These are phyloP conservation scores for Fistulifera solaris DNA, from an alignment of 108 stramenopile species.

Conservation along the genomic window DNA sequence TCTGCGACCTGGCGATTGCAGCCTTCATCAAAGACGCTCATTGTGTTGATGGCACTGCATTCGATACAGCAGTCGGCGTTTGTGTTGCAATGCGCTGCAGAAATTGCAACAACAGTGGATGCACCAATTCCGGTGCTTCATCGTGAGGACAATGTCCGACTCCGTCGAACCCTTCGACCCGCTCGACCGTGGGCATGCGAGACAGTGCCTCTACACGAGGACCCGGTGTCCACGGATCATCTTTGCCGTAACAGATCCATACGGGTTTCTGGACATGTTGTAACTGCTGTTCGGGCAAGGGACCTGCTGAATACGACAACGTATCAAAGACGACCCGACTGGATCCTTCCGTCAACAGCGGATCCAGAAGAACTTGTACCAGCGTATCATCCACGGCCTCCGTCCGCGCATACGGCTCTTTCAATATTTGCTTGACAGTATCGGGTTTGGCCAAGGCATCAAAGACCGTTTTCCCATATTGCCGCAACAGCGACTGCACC, in stretches of 20 bases:
- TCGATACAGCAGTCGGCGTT: not conserved
- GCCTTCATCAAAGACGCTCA: too few relatives aligned
- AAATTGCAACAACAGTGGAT: constrained; percentile 77
- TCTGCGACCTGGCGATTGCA: too few relatives aligned
- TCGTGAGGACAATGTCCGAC: constrained; percentile 96
- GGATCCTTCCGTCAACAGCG: constrained; percentile 75
- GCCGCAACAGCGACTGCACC: constrained; percentile 63
- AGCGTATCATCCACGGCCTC: constrained; percentile 84
- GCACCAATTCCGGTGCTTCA: constrained; percentile 86
- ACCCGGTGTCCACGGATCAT: constrained; percentile 90
- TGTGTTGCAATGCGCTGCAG: constrained; percentile 26
- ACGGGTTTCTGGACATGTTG: constrained; percentile 36
- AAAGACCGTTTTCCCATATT: constrained; percentile 72
- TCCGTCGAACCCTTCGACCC: constrained; percentile 62
- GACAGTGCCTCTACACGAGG: constrained; percentile 67
- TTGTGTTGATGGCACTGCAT: too few relatives aligned
- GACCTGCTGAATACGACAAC: constrained; percentile 86
- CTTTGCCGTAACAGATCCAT: constrained; percentile 82
- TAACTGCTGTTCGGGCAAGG: constrained; percentile 92
- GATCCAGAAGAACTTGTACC: constrained; percentile 75
- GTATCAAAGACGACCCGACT: constrained; percentile 92
- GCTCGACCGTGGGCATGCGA: constrained; percentile 40
- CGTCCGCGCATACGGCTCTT: constrained; percentile 73
- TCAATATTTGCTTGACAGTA: constrained; percentile 78
- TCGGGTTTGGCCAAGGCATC: constrained; percentile 65